phyloP scores from a whole-genome alignment of 768 basidiomycete genomes.

The Neoboletus magnificus region DNA sequence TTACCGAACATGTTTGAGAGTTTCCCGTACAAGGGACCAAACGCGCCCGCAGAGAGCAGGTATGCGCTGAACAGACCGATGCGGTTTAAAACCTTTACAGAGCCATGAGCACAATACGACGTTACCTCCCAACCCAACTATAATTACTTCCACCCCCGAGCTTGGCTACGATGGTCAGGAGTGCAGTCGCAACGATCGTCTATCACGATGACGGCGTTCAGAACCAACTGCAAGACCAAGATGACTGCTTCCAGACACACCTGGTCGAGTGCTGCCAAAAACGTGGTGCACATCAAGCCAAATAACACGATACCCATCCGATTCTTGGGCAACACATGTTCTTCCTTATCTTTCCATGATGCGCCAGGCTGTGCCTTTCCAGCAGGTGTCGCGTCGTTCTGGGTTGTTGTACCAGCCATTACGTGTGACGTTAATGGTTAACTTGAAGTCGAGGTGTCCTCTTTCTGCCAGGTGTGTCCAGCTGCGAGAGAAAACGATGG shows the following conservation, averaged over 20 bases:
- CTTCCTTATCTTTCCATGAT: conserved; percentile 29
- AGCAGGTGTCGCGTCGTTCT: neutral
- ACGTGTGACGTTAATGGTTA: neutral
- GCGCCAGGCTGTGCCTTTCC: conserved; percentile 3
- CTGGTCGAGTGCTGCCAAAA: conserved; percentile 56
- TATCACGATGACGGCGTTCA: conserved; percentile 14
- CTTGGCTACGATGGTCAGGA: conserved; percentile 20
- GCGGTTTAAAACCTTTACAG: neutral
- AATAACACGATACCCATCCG: neutral
- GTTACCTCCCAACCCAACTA: no score
- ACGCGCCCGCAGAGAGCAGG: conserved; percentile 61
- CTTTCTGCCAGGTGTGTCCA: no score
- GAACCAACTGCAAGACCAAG: neutral
- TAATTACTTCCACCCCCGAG: no score
- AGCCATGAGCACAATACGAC: no score
- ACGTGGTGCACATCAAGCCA: conserved; percentile 26
- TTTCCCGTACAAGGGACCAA: conserved; percentile 77
- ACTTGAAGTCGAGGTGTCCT: neutral
- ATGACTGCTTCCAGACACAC: conserved; percentile 30
- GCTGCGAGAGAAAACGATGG: no score
- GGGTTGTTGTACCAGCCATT: conserved; percentile 5
- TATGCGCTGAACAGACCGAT: conserved; percentile 54
- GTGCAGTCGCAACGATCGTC: conserved; percentile 72
- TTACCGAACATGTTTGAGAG: conserved; percentile 55
- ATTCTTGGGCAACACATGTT: conserved; percentile 49